Evolutionary conservation across 768 basidiomycete genomes (phyloP).

Genomic region (Panellus pusillus): DNA sequence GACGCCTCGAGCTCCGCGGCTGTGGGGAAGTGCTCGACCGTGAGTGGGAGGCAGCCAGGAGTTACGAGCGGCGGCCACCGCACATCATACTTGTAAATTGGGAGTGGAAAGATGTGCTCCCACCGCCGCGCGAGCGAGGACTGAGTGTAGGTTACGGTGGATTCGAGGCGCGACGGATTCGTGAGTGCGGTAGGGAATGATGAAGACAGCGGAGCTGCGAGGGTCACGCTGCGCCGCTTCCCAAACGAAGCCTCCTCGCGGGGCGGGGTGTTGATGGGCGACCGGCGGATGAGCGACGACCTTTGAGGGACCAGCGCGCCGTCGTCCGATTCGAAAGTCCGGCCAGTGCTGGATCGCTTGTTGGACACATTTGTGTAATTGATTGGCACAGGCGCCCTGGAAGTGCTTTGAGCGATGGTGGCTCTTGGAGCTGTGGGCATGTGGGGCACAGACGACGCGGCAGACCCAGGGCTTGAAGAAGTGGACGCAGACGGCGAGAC

Average conservation of each 20-base stretch:
- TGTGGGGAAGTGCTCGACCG: conserved; percentile 85
- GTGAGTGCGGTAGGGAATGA: conserved; percentile 53
- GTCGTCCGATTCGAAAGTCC: conserved; percentile 60
- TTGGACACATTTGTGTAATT: conserved; percentile 30
- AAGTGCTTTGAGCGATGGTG: conserved; percentile 31
- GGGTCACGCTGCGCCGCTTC: conserved; percentile 54
- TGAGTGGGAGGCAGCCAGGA: conserved; percentile 86
- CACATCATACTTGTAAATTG: conserved; percentile 76
- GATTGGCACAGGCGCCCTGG: conserved; percentile 43
- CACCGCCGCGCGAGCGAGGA: conserved; percentile 82
- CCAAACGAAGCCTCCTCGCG: conserved; percentile 59
- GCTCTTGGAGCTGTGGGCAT: conserved; percentile 36
- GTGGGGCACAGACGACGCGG: conserved; percentile 30
- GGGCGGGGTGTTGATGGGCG: conserved; percentile 69
- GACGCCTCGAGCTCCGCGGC: conserved; percentile 70
- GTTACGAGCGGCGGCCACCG: conserved; percentile 90
- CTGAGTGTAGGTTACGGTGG: conserved; percentile 59
- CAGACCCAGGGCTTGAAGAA: conserved; percentile 26
- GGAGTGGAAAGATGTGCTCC: conserved; percentile 82
- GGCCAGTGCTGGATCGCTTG: conserved; percentile 46
- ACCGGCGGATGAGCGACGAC: conserved; percentile 50
- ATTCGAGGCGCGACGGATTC: conserved; percentile 69
- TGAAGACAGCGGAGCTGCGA: conserved; percentile 37
- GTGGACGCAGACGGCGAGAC: conserved; percentile 34
- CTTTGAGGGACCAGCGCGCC: conserved; percentile 46